Conservation (phyloP, 1,284 basidiomycete species). For the Ustilago vetiveriae region DNA sequence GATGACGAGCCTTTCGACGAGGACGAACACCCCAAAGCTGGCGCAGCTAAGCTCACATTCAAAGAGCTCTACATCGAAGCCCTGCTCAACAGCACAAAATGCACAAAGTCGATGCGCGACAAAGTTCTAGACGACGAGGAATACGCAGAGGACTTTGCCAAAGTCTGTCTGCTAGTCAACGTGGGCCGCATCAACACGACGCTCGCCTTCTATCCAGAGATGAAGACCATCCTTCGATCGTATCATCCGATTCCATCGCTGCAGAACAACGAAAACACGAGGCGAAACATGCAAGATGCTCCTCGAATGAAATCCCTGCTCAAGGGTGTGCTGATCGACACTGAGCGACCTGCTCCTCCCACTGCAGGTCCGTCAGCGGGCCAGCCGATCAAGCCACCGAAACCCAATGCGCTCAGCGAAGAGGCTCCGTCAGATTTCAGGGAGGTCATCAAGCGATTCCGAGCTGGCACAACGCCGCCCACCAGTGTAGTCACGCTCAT, state of each 20-base stretch:
- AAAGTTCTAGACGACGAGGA: slow-evolving; percentile 81
- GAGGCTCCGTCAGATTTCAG: slow-evolving; percentile 58
- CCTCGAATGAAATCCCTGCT: slow-evolving; percentile 80
- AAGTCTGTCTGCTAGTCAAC: slow-evolving; percentile 82
- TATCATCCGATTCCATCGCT: slow-evolving; percentile 84
- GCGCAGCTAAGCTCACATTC: slow-evolving; percentile 71
- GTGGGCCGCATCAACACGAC: slow-evolving; percentile 94
- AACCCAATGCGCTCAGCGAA: slow-evolving; percentile 49
- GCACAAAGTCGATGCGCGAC: slow-evolving; percentile 85
- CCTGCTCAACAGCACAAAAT: slow-evolving; percentile 80
- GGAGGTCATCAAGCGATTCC: slow-evolving; percentile 55
- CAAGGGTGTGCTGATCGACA: slow-evolving; percentile 79
- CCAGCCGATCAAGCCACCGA: slow-evolving; percentile 35
- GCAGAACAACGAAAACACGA: slow-evolving; percentile 74
- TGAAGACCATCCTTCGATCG: slow-evolving; percentile 81
- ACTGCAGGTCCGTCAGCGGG: slow-evolving; percentile 53
- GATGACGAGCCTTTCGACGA: slow-evolving; percentile 35
- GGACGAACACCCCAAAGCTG: slow-evolving; percentile 51
- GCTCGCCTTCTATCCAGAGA: slow-evolving; percentile 80
- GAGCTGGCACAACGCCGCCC: slow-evolving; percentile 41
- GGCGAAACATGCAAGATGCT: slow-evolving; percentile 81
- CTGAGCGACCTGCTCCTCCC: slow-evolving; percentile 71
- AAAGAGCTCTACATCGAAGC: slow-evolving; percentile 84
- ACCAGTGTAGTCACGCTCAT: slow-evolving; percentile 64
- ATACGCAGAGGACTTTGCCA: slow-evolving; percentile 83